phyloP scores from a whole-genome alignment of 345 rosid genomes.

The Schrenkiella parvula region DNA sequence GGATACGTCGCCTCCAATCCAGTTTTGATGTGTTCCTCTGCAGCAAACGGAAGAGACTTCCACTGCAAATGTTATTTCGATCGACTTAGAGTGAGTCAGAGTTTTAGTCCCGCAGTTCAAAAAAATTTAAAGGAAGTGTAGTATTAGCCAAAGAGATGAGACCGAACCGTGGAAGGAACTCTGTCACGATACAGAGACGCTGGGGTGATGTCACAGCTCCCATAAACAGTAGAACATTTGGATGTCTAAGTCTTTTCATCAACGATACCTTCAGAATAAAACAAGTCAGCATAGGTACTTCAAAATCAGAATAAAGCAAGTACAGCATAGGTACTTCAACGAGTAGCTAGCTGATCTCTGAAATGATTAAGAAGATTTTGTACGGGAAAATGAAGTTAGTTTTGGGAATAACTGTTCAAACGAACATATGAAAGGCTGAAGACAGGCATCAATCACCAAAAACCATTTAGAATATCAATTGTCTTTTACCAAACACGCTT shows the following conservation, averaged over 20 bases:
- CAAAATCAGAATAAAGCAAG: conserved; percentile 7
- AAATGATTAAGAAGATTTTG: background rate
- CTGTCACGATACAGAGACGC: conserved; percentile 94
- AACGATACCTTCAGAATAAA: conserved; percentile 58
- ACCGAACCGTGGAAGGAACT: conserved; percentile 93
- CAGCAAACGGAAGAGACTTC: conserved; percentile 88
- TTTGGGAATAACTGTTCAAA: background rate
- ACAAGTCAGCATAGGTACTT: background rate
- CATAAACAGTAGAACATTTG: conserved; percentile 88
- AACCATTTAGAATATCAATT: background rate
- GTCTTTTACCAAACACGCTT: background rate
- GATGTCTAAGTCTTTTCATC: conserved; percentile 94
- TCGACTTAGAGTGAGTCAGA: conserved; percentile 19
- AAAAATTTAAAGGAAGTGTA: background rate
- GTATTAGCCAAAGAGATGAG: conserved; percentile 16
- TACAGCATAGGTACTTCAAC: background rate
- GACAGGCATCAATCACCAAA: background rate
- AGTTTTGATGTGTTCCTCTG: conserved; percentile 73
- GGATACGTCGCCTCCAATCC: conserved; percentile 85
- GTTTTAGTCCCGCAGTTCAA: background rate
- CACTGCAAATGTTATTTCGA: conserved; percentile 50
- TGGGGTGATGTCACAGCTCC: conserved; percentile 95
- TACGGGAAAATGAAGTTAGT: conserved; percentile 1
- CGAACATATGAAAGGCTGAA: background rate
- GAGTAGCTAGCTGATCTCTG: conserved; percentile 8